Evolutionary conservation across 2,329 filamentous ascomycete species (phyloP).

Genomic region (Fusarium denticulatum): DNA sequence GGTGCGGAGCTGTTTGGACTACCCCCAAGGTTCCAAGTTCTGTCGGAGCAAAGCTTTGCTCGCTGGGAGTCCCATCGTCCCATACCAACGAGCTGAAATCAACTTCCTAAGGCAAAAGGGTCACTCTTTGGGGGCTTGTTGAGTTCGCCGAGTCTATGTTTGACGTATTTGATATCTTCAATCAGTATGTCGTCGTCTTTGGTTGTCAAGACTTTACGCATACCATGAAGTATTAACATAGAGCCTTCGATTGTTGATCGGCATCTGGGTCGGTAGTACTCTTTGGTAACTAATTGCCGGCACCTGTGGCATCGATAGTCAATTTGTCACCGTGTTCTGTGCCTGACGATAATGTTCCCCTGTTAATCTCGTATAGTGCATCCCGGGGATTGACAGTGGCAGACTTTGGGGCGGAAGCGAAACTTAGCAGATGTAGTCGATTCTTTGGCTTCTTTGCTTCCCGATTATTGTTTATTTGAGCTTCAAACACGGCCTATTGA

Average conservation of each 20-base stretch:
- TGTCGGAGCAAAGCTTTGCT: too few relatives aligned
- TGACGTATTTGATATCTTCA: not conserved
- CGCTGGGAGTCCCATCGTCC: too few relatives aligned
- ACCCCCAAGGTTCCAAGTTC: too few relatives aligned
- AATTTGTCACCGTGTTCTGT: not conserved
- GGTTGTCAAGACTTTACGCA: not conserved
- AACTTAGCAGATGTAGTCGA: not conserved
- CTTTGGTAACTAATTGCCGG: too few relatives aligned
- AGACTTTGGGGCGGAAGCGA: not conserved
- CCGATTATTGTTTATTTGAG: not conserved
- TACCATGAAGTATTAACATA: not conserved
- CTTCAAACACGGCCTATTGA: not conserved
- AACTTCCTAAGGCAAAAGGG: too few relatives aligned
- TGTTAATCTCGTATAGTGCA: not conserved
- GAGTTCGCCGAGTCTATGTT: not conserved
- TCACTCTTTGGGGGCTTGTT: too few relatives aligned
- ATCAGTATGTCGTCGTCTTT: not conserved
- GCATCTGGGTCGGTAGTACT: too few relatives aligned
- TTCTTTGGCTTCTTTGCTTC: not conserved
- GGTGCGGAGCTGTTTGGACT: too few relatives aligned
- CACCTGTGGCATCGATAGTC: too few relatives aligned
- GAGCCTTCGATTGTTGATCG: too few relatives aligned
- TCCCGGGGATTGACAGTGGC: not conserved
- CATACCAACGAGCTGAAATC: too few relatives aligned
- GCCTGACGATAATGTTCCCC: not conserved